Evolutionary conservation across 1,284 basidiomycete genomes (phyloP).

Genomic region (Ceratobasidium sp.): DNA sequence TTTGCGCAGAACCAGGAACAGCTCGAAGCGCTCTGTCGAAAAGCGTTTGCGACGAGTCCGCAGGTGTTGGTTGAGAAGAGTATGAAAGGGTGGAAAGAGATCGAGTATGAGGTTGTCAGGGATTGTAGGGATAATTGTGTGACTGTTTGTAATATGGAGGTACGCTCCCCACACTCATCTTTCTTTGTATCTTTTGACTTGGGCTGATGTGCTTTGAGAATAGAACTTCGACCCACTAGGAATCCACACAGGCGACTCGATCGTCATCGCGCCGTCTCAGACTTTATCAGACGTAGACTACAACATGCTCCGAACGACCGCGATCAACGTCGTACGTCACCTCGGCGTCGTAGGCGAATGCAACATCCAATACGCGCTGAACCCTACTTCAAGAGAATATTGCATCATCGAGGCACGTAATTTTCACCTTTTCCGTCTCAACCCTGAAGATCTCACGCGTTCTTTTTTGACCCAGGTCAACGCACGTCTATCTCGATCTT

Average conservation of each 20-base stretch:
- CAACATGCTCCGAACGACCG: conserved; percentile 98
- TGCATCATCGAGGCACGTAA: conserved; percentile 91
- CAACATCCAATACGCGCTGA: conserved; percentile 99
- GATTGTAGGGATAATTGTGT: conserved; percentile 98
- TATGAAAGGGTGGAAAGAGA: conserved; percentile 99
- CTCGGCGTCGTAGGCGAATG: conserved; percentile 98
- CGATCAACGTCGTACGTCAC: conserved; percentile 97
- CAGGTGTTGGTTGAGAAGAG: conserved; percentile 98
- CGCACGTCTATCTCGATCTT: conserved; percentile 98
- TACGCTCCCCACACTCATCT: no score
- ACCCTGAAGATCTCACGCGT: not conserved
- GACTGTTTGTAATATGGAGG: conserved; percentile 99
- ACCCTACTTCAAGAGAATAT: conserved; percentile 94
- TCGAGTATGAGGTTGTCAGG: conserved; percentile 99
- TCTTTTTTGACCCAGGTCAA: no score
- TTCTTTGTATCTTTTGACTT: no score
- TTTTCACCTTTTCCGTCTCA: conserved; percentile 20
- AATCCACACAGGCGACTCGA: conserved; percentile 99
- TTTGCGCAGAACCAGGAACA: conserved; percentile 93
- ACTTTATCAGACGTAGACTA: conserved; percentile 98
- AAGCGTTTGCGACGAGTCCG: conserved; percentile 96
- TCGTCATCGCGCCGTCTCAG: conserved; percentile 97
- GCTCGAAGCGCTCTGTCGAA: conserved; percentile 87
- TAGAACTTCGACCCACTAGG: conserved; percentile 99
- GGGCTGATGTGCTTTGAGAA: no score